Evolutionary conservation across 2,329 filamentous ascomycete species (phyloP).

Genomic region (Monosporascus sp.): DNA sequence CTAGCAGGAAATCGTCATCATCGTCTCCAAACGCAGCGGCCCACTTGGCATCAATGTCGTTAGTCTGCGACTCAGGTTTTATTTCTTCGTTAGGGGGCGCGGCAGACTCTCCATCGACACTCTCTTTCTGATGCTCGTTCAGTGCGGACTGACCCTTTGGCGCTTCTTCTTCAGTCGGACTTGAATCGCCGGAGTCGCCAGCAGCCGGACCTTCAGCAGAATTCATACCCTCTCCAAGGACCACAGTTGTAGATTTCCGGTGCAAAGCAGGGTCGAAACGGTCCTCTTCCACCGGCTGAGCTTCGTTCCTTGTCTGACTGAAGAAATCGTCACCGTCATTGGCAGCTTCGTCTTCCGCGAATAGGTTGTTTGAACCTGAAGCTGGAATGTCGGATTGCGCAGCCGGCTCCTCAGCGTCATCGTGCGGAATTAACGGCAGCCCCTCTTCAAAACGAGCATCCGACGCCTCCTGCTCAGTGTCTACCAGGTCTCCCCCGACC

Average conservation of each 20-base stretch:
- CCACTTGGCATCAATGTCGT: conserved; percentile 75
- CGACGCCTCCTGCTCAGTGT: conserved; percentile 35
- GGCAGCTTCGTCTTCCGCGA: conserved; percentile 36
- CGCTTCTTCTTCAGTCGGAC: conserved; percentile 14
- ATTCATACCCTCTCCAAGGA: conserved; percentile 39
- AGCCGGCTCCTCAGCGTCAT: conserved; percentile 20
- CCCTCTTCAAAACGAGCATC: conserved; percentile 67
- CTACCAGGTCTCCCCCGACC: conserved; percentile 39
- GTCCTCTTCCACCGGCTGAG: conserved; percentile 22
- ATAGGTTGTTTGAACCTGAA: conserved; percentile 26
- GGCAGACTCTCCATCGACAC: conserved; percentile 17
- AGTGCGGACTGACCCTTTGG: conserved; percentile 4
- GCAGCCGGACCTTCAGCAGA: neutral
- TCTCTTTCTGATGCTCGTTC: conserved; percentile 5
- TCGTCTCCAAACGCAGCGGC: conserved; percentile 74
- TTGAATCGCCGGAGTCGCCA: conserved; percentile 18
- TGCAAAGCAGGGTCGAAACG: conserved; percentile 38
- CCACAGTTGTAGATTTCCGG: conserved; percentile 66
- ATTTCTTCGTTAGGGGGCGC: conserved; percentile 14
- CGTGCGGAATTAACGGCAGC: conserved; percentile 52
- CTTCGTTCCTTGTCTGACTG: conserved; percentile 37
- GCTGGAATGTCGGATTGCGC: conserved; percentile 20
- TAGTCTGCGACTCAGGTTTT: conserved; percentile 14
- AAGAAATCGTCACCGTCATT: conserved; percentile 60
- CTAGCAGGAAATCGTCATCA: conserved; percentile 56